These are phyloP conservation scores for Beauveria asiatica DNA, from an alignment of 2,329 filamentous ascomycete genomes.

Conservation along the genomic window DNA sequence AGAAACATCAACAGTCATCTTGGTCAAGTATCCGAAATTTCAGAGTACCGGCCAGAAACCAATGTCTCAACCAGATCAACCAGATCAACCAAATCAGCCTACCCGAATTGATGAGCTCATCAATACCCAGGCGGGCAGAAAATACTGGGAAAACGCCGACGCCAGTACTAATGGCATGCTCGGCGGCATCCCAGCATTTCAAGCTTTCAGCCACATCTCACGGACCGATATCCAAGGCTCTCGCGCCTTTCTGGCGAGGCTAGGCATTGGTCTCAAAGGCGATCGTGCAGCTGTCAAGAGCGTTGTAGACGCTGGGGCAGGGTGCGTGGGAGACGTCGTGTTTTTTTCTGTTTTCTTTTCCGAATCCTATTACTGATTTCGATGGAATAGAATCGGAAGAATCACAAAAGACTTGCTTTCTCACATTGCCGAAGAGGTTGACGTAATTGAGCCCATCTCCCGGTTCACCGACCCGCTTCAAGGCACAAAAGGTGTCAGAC, in stretches of 20 bases:
- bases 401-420: conserved; percentile 70
- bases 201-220: conserved; percentile 13
- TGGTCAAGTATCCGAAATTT: no score
- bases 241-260: conserved; percentile 54
- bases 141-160: conserved; percentile 36
- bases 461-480: conserved; percentile 67
- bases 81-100: neutral
- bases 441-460: conserved; percentile 75
- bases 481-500: conserved; percentile 47
- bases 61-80: no score
- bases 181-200: conserved; percentile 46
- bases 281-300: conserved; percentile 22
- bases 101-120: conserved; percentile 21
- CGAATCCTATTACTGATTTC: neutral
- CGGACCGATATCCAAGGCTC: conserved; percentile 57
- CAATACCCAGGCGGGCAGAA: conserved; percentile 25
- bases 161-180: conserved; percentile 60
- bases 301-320: conserved; percentile 32
- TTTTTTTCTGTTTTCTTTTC: no score
- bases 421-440: conserved; percentile 60
- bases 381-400: conserved; percentile 59
- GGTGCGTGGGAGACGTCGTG: conserved; percentile 20
- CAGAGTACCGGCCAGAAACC: no score
- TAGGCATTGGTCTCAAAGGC: conserved; percentile 33
- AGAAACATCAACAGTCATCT: no score